These are phyloP conservation scores for Aspergillus haitiensis DNA, from an alignment of 495 filamentous ascomycete genomes.

Conservation along the genomic window DNA sequence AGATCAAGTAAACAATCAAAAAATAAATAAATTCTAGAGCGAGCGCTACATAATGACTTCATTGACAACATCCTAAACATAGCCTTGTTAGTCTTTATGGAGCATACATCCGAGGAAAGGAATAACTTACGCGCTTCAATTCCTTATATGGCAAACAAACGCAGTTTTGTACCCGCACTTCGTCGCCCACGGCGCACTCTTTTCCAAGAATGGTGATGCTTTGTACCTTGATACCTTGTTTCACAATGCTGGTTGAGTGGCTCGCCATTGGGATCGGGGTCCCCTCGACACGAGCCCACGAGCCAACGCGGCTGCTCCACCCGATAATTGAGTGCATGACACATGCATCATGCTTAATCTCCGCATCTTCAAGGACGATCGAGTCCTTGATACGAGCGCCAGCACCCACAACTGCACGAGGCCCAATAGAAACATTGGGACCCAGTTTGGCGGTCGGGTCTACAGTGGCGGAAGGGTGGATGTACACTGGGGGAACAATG, in stretches of 20 bases:
- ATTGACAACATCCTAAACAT: slow-evolving; percentile 75
- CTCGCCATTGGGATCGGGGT: slow-evolving; percentile 85
- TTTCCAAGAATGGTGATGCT: slow-evolving; percentile 98
- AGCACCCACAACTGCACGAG: slow-evolving; percentile 77
- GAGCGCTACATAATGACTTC: slow-evolving; percentile 86
- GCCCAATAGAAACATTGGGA: slow-evolving; percentile 94
- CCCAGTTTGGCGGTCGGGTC: slow-evolving; percentile 96
- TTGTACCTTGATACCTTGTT: slow-evolving; percentile 98
- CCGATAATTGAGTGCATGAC: slow-evolving; percentile 96
- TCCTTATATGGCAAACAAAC: slow-evolving; percentile 98
- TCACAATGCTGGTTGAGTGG: slow-evolving; percentile 92
- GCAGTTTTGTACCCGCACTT: slow-evolving; percentile 97
- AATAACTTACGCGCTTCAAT: slow-evolving; percentile 81
- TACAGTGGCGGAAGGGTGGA: slow-evolving; percentile 90
- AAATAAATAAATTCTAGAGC: slow-evolving; percentile 2
- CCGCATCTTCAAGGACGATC: slow-evolving; percentile 90
- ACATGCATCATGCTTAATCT: slow-evolving; percentile 97
- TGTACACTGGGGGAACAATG: slow-evolving; percentile 92
- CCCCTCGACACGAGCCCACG: slow-evolving; percentile 97
- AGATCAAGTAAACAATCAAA: neutral
- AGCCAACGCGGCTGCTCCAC: slow-evolving; percentile 93
- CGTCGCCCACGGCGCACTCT: slow-evolving; percentile 92
- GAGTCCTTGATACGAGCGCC: slow-evolving; percentile 93
- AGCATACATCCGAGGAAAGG: neutral
- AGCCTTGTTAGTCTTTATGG: slow-evolving; percentile 35